These are phyloP conservation scores for Mycena latifolia DNA, from an alignment of 768 basidiomycete genomes.

Conservation along the genomic window DNA sequence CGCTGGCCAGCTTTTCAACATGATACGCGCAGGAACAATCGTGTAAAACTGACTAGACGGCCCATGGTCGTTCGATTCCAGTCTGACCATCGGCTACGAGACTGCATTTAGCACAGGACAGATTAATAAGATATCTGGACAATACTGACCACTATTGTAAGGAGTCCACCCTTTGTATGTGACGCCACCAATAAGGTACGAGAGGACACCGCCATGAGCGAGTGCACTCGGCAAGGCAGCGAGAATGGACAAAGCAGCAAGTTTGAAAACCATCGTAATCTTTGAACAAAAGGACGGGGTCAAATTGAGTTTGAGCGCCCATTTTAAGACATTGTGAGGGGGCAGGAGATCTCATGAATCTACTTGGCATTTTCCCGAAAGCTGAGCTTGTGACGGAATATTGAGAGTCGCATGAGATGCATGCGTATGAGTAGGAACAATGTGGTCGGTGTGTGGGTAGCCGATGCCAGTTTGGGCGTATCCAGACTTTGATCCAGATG, in stretches of 20 bases:
- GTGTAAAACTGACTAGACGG: slow-evolving; percentile 50
- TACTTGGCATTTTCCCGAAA: background rate
- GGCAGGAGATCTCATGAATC: background rate
- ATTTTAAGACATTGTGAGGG: too few species aligned
- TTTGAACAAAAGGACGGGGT: background rate
- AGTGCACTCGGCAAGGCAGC: slow-evolving; percentile 45
- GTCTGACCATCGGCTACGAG: slow-evolving; percentile 49
- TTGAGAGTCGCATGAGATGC: background rate
- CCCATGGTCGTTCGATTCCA: slow-evolving; percentile 57
- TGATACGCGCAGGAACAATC: background rate
- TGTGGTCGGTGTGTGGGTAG: too few species aligned
- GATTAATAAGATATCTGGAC: background rate
- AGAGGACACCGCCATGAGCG: slow-evolving; percentile 59
- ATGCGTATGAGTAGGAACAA: background rate
- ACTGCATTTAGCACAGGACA: background rate
- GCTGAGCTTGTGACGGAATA: background rate
- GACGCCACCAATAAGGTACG: slow-evolving; percentile 51
- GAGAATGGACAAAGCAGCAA: slow-evolving; percentile 42
- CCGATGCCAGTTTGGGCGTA: too few species aligned
- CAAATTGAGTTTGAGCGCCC: too few species aligned
- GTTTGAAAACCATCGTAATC: slow-evolving; percentile 13
- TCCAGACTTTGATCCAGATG: too few species aligned
- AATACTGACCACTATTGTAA: slow-evolving; percentile 48
- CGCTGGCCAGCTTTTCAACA: slow-evolving; percentile 38
- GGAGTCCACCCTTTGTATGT: slow-evolving; percentile 57